Base-by-base conservation (phyloP, 345 rosid genomes). In the Combretum micranthum region DNA sequence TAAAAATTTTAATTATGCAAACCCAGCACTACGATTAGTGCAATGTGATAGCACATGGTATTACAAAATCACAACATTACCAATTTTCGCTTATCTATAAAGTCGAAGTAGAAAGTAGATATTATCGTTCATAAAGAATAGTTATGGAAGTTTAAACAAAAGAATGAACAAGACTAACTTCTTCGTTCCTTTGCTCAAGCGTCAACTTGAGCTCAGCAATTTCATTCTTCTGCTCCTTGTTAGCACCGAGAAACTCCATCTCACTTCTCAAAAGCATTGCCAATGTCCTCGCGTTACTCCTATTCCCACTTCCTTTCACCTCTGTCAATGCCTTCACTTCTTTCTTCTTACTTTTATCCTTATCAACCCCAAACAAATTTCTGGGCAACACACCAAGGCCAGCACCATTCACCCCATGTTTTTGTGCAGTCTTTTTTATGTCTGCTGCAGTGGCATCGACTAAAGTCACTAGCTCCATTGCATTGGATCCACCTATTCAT, bases 181-280 rank as follows among this genome's bases (percentile, higher is more conserved):
- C 97, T 58, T 60, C 62, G 76, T 80, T 92, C 77, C 79, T 89
- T 20, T 68, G 80, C 59, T 82, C 70, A 26, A 86, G 86, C 75
- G 65, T 56, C 58, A 67, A 32, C 56, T 85, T 84, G 5, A 86
- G 78, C 49, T 79, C 64, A 17, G 83, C 55, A 23, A 92, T 70
- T 73, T 88, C 82, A 49, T 52, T 50, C 52, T 86, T 94, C 55
- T 69, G 80, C 54, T 86, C 95, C 76, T 86, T 86, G 54, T 79
- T 92, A 47, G 80, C 66, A 70, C 69, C 64, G 71, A 86, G 64
- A 14, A 88, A 96, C 89, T 85, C 96, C 61, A 91, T 84, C 67
- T 86, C 99, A 55, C 97, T 83, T 69, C 90, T 75, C 59, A 92
- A 64, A 56, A 92, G 91, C 98, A 86, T 89, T 13, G 91, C 91